Conservation (phyloP, 2,329 filamentous ascomycete species). For the Magnaporthiopsis incrustans region DNA sequence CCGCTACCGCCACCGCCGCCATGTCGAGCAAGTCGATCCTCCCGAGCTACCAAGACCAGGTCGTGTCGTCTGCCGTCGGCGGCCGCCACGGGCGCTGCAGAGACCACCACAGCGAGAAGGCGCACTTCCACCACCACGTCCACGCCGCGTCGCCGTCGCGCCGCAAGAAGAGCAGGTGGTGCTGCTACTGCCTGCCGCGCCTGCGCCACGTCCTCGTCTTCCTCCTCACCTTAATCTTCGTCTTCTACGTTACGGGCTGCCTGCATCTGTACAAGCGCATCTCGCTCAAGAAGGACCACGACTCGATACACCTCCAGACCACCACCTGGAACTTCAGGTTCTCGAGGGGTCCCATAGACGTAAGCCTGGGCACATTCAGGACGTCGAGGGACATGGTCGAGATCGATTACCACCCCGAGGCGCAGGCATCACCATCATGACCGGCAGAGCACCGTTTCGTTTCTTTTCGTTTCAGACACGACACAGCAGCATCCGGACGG, state of each 20-base stretch:
- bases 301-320: conserved; percentile 5
- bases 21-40: conserved; percentile 7
- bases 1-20: no score
- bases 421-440: not conserved
- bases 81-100: conserved; percentile 1
- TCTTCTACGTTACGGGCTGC: conserved; percentile 7
- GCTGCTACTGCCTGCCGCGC: conserved; percentile 1
- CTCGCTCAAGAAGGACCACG: conserved; percentile 7
- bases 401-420: conserved; percentile 3
- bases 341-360: conserved; percentile 5
- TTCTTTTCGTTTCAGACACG: not conserved
- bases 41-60: conserved; percentile 6
- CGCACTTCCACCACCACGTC: not conserved
- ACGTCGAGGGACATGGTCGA: conserved; percentile 4
- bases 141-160: conserved; percentile 3
- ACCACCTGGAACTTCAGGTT: conserved; percentile 8
- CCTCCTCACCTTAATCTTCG: not conserved
- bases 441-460: not conserved
- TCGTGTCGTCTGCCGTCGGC: conserved; percentile 1
- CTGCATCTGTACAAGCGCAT: conserved; percentile 8
- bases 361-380: conserved; percentile 5
- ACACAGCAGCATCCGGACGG: not conserved
- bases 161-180: conserved; percentile 4
- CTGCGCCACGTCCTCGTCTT: not conserved
- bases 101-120: not conserved